Conservation (phyloP, 139 green algal genomes). For the Tetradesmus obliquus region DNA sequence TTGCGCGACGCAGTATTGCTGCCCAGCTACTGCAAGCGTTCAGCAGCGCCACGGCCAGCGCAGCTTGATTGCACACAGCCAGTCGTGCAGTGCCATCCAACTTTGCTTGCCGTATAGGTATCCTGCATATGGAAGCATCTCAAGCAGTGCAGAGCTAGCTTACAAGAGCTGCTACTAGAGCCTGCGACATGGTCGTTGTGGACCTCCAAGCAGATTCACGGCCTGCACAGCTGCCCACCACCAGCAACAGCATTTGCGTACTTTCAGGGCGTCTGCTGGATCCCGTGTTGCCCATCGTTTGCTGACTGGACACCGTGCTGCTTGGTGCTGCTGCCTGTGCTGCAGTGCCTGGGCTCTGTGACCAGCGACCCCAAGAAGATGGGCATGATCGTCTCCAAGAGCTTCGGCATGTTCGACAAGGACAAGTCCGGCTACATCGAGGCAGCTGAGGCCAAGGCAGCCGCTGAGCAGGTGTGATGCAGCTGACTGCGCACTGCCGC, state of each 20-base stretch:
- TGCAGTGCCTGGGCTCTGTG: constrained; percentile 31
- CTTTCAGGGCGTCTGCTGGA: background rate
- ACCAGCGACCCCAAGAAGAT: constrained; percentile 28
- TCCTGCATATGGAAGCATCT: background rate
- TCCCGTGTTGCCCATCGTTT: background rate
- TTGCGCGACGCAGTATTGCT: background rate
- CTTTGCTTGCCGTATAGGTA: background rate
- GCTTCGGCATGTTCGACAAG: constrained; percentile 43
- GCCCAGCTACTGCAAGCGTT: background rate
- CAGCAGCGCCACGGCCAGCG: background rate
- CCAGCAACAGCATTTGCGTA: background rate
- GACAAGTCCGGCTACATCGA: constrained; percentile 28
- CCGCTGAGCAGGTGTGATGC: background rate
- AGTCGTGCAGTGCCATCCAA: background rate
- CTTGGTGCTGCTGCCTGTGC: constrained; percentile 10
- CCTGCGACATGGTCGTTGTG: background rate
- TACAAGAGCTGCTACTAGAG: background rate
- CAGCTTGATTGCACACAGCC: background rate
- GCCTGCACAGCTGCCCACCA: background rate
- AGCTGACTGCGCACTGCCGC: background rate
- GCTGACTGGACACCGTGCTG: background rate
- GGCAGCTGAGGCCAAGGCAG: background rate
- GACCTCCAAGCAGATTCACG: background rate
- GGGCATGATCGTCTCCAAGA: constrained; percentile 3
- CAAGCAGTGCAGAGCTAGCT: background rate